Evolutionary conservation across 2,329 filamentous ascomycete genomes (phyloP), one percentile per base, ranked within the genome.

Genomic region (Aspergillus piperis): DNA sequence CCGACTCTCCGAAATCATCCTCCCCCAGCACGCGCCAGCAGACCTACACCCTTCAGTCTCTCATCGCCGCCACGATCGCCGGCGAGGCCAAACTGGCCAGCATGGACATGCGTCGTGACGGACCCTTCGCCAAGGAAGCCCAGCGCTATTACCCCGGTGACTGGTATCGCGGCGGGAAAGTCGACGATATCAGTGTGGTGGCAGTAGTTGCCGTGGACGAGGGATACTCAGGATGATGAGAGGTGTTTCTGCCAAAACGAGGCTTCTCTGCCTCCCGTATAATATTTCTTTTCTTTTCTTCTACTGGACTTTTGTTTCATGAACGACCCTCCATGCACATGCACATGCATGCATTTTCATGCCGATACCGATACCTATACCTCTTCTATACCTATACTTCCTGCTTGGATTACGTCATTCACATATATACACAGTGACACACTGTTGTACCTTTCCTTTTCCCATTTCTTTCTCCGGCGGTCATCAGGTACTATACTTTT

Each of bases 61-160:
- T 89, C 30, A 80, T 99, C 5, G 94, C 95, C 0, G 86, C 88
- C 2, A 88, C 90, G 38, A 88, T 99, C 59, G 89, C 91, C 15
- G 82, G 84, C 8, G 90, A 92, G 55, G 94, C 95, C 5, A 97
- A 97, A 77, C 81, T 85, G 7, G 92, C 93, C 6, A 96, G 93
- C 72, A 77, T 91, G 60, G 92, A 96, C 76, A 85, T 83, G 52
- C 91, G 90, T 70, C 81, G 91, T 55, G 91, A 98, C 74, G 92
- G 94, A 0, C 95, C 95, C 0, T 99, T 99, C 76, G 92, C 95
- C 42, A 96, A 91, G 77, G 92, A 97, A 75, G 92, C 97, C 19
- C 91, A 95, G 73, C 90, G 88, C 71, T 88, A 90, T 71, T 96
- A 91, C 68, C 94, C 95, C 0, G 82, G 88, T 39, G 94, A 98